These are phyloP conservation scores for Oxalis stricta DNA, from an alignment of 441 rosid genomes.

Conservation along the genomic window DNA sequence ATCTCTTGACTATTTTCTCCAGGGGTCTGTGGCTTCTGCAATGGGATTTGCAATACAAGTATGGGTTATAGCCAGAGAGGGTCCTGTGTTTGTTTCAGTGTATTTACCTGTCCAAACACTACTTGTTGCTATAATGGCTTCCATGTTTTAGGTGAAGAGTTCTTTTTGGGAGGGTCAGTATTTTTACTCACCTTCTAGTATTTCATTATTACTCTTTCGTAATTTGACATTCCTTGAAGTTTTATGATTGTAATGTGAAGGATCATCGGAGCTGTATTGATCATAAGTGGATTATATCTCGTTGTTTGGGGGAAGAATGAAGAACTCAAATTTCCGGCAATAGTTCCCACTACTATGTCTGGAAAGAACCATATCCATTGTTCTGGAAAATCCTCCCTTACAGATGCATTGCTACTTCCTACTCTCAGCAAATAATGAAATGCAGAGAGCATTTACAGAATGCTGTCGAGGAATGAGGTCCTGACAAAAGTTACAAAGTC, in stretches of 20 bases:
- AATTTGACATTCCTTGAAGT: neutral
- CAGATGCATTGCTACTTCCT: constrained; percentile 26
- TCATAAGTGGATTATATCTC: constrained; percentile 54
- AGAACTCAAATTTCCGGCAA: constrained; percentile 31
- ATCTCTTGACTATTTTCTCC: neutral
- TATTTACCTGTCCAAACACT: constrained; percentile 69
- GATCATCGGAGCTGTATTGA: constrained; percentile 53
- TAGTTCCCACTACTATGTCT: constrained; percentile 3
- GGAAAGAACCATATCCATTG: constrained; percentile 6
- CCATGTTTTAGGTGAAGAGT: constrained; percentile 61
- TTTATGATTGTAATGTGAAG: constrained; percentile 17
- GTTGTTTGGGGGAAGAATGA: constrained; percentile 69
- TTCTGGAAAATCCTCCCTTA: constrained; percentile 13
- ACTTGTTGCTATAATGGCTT: constrained; percentile 61
- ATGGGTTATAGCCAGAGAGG: constrained; percentile 68
- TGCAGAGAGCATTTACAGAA: neutral
- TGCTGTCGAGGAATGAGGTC: too few relatives aligned
- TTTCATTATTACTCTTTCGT: neutral
- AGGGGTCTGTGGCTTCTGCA: constrained; percentile 82
- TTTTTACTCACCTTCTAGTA: too few relatives aligned
- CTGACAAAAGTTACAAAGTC: too few relatives aligned
- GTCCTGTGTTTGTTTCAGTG: constrained; percentile 75
- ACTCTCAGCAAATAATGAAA: neutral
- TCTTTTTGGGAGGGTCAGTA: constrained; percentile 68
- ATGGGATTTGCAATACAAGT: constrained; percentile 73